Conservation (phyloP, 2,329 filamentous ascomycete species). For the Trichoderma hamatum region DNA sequence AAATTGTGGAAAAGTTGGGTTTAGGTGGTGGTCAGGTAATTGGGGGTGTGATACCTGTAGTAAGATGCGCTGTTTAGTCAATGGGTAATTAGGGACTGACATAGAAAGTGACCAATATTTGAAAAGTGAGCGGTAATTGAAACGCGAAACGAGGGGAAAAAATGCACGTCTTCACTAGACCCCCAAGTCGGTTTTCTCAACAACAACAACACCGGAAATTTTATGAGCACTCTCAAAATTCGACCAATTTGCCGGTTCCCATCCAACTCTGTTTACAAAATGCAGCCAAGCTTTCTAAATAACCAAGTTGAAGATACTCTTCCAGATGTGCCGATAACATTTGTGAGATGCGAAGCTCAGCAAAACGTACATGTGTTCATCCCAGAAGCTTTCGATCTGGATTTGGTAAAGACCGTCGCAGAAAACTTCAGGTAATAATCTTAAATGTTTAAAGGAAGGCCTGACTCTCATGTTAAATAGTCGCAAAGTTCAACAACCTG, state of each 20-base stretch:
- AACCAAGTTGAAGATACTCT: background rate
- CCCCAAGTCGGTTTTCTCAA: no score
- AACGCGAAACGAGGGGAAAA: no score
- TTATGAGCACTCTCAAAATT: background rate
- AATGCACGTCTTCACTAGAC: no score
- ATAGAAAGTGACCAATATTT: no score
- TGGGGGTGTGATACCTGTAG: background rate
- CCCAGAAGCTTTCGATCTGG: constrained; percentile 30
- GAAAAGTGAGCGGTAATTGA: no score
- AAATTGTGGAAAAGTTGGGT: background rate
- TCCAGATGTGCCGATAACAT: constrained; percentile 32
- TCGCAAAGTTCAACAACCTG: constrained; percentile 33
- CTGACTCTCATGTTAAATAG: constrained; percentile 25
- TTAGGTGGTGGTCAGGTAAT: background rate
- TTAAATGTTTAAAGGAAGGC: background rate
- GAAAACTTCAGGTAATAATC: constrained; percentile 35
- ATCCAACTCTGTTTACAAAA: background rate
- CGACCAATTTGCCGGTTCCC: background rate
- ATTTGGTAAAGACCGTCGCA: constrained; percentile 31
- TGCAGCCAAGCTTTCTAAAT: constrained; percentile 25
- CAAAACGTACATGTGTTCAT: constrained; percentile 36
- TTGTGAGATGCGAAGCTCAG: constrained; percentile 33
- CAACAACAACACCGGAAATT: no score
- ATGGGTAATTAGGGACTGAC: background rate
- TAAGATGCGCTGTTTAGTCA: background rate